These are phyloP conservation scores for Arthrobotrys iridis DNA, from an alignment of 2,329 filamentous ascomycete genomes.

Conservation along the genomic window DNA sequence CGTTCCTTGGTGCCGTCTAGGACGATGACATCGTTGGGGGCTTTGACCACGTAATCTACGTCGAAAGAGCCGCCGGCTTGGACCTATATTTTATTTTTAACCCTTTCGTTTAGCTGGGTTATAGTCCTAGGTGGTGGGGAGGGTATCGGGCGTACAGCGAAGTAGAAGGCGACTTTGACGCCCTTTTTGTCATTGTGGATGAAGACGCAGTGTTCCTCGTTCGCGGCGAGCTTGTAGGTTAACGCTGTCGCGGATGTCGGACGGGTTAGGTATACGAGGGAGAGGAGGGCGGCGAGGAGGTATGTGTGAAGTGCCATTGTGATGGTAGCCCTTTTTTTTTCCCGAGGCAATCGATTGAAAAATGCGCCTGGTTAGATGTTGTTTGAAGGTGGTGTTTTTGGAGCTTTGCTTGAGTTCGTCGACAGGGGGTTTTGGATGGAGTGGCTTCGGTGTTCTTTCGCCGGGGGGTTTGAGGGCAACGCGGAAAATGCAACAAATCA, in stretches of 20 bases:
- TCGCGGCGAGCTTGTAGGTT: conserved; percentile 88
- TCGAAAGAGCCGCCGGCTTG: conserved; percentile 99
- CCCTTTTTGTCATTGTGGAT: conserved; percentile 78
- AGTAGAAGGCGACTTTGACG: conserved; percentile 97
- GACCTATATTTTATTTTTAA: conserved; percentile 69
- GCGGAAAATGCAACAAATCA: conserved; percentile 50
- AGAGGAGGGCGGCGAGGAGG: conserved; percentile 70
- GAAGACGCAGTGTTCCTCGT: conserved; percentile 97
- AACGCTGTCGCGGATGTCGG: conserved; percentile 82
- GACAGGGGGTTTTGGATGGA: neutral
- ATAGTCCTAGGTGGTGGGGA: too few relatives aligned
- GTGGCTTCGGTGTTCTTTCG: conserved; percentile 52
- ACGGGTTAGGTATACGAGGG: conserved; percentile 67
- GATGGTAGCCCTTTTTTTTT: neutral
- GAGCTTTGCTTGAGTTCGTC: neutral
- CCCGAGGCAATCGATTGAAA: neutral
- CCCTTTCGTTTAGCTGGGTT: neutral
- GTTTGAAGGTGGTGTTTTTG: conserved; percentile 21
- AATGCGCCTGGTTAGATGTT: neutral
- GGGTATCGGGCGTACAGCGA: conserved; percentile 76
- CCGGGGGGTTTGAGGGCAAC: conserved; percentile 8
- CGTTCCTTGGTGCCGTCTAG: conserved; percentile 88
- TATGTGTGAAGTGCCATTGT: conserved; percentile 41
- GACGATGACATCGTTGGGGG: conserved; percentile 81
- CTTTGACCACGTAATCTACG: conserved; percentile 88